A percentile compares a stretch with the other conserved stretches of the same genome.
These are phyloP conservation scores for Hamamelis virginiana DNA, from an alignment of 164 flowering plant species.

Conservation along the genomic window DNA sequence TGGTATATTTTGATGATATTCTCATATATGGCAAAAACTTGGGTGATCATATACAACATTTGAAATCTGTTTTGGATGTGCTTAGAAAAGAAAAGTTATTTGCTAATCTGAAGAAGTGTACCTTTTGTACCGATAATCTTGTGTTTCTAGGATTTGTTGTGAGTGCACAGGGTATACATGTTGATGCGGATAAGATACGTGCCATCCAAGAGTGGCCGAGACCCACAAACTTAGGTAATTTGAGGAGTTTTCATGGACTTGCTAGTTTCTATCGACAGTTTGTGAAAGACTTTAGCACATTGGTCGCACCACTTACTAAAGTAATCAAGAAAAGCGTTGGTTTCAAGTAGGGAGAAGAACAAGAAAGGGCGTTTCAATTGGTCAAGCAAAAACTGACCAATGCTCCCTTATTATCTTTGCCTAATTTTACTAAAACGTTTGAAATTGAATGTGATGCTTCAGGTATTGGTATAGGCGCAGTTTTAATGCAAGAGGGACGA, in stretches of 20 bases:
- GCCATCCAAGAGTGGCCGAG: neutral
- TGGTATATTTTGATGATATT: neutral
- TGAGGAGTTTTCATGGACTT: conserved; percentile 3
- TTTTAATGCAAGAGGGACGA: too few species aligned
- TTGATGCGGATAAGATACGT: neutral
- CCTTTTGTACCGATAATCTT: neutral
- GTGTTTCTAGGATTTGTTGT: neutral
- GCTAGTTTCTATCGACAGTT: neutral
- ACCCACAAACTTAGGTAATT: too few species aligned
- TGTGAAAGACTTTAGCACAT: conserved; percentile 3
- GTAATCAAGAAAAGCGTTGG: neutral
- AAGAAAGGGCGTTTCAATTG: neutral
- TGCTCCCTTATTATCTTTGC: neutral
- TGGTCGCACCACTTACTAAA: too few species aligned
- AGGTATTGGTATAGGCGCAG: too few species aligned
- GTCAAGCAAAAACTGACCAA: neutral
- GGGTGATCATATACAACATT: neutral
- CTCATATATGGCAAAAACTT: too few species aligned
- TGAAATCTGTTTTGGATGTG: too few species aligned
- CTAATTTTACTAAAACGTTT: conserved; percentile 9
- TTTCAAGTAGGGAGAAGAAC: neutral
- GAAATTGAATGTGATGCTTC: conserved; percentile 17
- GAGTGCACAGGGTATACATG: neutral
- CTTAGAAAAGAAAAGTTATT: neutral
- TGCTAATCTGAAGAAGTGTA: neutral